Evolutionary conservation across 2,329 filamentous ascomycete species (phyloP), one percentile per base, ranked within the genome.

Genomic region (Aureobasidium vineae): DNA sequence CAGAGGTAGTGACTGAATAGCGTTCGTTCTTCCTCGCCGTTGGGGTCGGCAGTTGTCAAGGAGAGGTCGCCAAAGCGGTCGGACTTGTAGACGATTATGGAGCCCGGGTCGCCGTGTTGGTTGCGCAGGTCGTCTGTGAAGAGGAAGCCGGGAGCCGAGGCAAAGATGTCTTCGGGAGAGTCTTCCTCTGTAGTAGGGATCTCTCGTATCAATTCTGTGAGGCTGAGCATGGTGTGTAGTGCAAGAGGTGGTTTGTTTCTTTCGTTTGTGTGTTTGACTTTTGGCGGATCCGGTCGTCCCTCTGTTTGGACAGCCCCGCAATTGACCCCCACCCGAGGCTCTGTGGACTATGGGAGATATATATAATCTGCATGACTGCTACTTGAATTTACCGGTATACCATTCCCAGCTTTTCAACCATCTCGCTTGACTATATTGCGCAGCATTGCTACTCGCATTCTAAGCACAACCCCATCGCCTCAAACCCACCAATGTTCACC

Each of bases 1-100:
- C 89, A 92, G 31, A 91, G 77, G 75, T 88, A 90, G 73, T 92
- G 89, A 68, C 86, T 86, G 73, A 90, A 91, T 52, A 91, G 81
- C 23, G 77, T 75, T 59, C 87, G 78, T 71, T 86, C 84, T 36
- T 81, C 77, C 65, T 87, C 85, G 38, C 75, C 79, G 38, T 78
- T 74, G 78, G 86, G 71, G 70, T 81, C 77, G 8, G 80, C 79
- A 1, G 78, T 76, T 7, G 68, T 69, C 45, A 83, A 71, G 63
- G 79, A 76, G n/a, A 82, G 69, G 10, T 76, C 70, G 13, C 77
- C 77, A 47, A 73, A 75, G 11, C 70, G 69, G 16, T 66, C 66
- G 69, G 71, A 75, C 45, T 72, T 79, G 77, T 90, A 91, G 36
- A 86, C 71, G 40, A 91, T 82, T 21, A 79, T 77, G 68, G 85